Base-by-base conservation (phyloP, 1,139 yeast genomes). In the Ogataea hybrid region DNA sequence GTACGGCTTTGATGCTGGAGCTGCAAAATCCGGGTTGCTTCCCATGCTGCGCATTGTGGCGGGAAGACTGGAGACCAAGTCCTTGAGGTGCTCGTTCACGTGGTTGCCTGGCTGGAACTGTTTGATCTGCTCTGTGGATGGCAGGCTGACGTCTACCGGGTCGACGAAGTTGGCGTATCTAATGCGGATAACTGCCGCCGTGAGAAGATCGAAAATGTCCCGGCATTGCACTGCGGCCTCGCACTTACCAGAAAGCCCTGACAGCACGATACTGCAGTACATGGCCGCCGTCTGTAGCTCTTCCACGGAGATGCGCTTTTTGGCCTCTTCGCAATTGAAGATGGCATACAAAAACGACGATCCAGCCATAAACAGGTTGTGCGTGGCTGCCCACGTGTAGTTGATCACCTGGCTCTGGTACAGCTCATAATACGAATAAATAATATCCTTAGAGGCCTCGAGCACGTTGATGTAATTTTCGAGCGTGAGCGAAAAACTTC, bases 321-420 rank as follows among this genome's bases (percentile, higher is more conserved):
- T 63, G 2, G 77, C 76, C 28, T 71, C 75, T 17, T 70, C 72
- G 27, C 85, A 78, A 58, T 84, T 84, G 58, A 84, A 87, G 11
- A 87, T 70, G 1, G 90, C 75, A 58, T 84, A 88, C 33, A 88
- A 68, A 54, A 81, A 87, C 2, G 95, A 84, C 16, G 92, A 84
- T 1, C 95, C 95, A 0, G 96, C 92, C 84, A 85, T 83, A 58
- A 87, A 87, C 42, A 87, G 67, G 60, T 87, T 88, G 60, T 88
- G 95, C 2, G 88, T 92, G 0, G 95, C 95, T 1, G 90, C 92
- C 96, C 96, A 89, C 0, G 96, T 87, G 63, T 85, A 89, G 60
- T 88, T 88, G 48, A 88, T 73, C 35, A 77, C 70, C 52, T 77
- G 77, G 25, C 71, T 71, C 16, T 67, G 63, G 50, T 76, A 76